phyloP scores from a whole-genome alignment of 1,284 basidiomycete genomes.

The Phaffia rhodozyma region DNA sequence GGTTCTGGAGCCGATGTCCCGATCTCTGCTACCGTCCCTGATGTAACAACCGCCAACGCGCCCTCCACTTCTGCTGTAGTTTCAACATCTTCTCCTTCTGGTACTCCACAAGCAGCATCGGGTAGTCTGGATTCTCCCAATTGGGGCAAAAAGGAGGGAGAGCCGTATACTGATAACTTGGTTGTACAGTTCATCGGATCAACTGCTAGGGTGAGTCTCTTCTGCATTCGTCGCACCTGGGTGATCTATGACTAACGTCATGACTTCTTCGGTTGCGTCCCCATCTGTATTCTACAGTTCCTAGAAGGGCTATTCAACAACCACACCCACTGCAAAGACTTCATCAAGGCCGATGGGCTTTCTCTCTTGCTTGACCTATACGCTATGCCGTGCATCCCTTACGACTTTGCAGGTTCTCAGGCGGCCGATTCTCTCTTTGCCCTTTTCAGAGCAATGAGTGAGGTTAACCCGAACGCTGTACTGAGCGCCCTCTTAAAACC shows the following conservation, averaged over 20 bases:
- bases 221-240: background rate
- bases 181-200: slow-evolving; percentile 46
- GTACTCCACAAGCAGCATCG: too few species aligned
- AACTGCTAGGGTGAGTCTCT: slow-evolving; percentile 10
- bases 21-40: background rate
- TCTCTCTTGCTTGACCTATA: slow-evolving; percentile 64
- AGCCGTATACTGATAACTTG: slow-evolving; percentile 44
- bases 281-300: slow-evolving; percentile 44
- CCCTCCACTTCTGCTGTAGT: background rate
- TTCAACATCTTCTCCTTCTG: background rate
- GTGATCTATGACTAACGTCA: background rate
- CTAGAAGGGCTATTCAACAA: slow-evolving; percentile 89
- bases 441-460: slow-evolving; percentile 76
- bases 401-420: slow-evolving; percentile 71
- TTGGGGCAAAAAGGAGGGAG: too few species aligned
- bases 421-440: slow-evolving; percentile 75
- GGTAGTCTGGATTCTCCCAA: too few species aligned
- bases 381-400: slow-evolving; percentile 73
- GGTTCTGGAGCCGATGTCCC: background rate
- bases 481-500: slow-evolving; percentile 58
- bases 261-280: background rate
- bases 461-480: slow-evolving; percentile 67
- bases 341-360: slow-evolving; percentile 69
- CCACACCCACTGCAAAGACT: slow-evolving; percentile 74
- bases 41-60: background rate